Percentiles rank a stretch among this genome's conserved stretches.
phyloP scores from a whole-genome alignment of 192 early-diverging fungal genomes.

The Podila clonocystis region DNA sequence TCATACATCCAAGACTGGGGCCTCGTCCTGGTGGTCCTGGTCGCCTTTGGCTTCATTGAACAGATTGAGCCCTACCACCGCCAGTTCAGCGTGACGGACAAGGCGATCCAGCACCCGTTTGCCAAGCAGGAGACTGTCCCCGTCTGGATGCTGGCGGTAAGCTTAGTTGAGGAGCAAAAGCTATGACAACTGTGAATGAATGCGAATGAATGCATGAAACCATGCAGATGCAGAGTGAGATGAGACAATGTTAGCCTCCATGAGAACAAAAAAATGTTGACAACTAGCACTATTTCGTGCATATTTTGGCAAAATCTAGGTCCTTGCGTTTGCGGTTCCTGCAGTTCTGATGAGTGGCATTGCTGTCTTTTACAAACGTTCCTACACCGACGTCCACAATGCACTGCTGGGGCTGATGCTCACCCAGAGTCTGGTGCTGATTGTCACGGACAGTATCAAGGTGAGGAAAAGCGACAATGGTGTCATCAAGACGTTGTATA shows the following conservation, averaged over 20 bases:
- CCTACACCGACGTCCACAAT: constrained; percentile 51
- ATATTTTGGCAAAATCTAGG: constrained; percentile 8
- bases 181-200: not conserved
- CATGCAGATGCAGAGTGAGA: not conserved
- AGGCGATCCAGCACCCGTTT: constrained; percentile 74
- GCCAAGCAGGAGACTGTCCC: constrained; percentile 61
- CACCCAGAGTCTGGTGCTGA: constrained; percentile 52
- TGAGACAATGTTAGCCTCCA: not conserved
- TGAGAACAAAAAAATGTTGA: not conserved
- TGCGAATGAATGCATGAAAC: not conserved
- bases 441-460: constrained; percentile 64
- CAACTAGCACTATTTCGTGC: not conserved
- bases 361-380: constrained; percentile 45
- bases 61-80: constrained; percentile 77
- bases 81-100: constrained; percentile 78
- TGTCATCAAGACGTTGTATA: too few species aligned
- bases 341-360: constrained; percentile 33
- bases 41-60: constrained; percentile 66
- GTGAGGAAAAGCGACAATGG: constrained; percentile 12
- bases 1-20: constrained; percentile 53
- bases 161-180: not conserved
- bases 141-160: constrained; percentile 44
- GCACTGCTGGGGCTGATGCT: constrained; percentile 55
- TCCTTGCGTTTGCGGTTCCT: constrained; percentile 53
- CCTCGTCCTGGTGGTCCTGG: constrained; percentile 66